Base-by-base conservation (phyloP, 2,329 filamentous ascomycete genomes). In the Pyrenophora teres region DNA sequence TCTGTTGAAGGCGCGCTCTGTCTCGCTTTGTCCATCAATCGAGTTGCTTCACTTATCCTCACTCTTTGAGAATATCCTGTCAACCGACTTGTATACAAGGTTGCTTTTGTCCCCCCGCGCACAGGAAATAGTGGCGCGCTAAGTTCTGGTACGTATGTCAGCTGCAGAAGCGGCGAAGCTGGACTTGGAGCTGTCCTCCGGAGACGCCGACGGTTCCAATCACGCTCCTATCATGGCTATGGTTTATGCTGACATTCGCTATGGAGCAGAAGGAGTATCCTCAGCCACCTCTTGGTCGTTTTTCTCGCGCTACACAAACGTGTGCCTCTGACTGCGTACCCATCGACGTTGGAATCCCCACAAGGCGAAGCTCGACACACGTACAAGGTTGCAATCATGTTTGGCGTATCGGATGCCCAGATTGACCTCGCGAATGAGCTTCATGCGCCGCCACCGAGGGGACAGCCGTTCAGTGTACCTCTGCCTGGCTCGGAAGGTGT, bases 391-490 rank as follows among this genome's bases (percentile, higher is more conserved):
- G 40, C 25, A 40, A 56, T 33, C 38, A 74, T 74, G 71, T 73
- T 72, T 36, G 65, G 66, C 35, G 40, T 52, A 7, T 38, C 48
- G 48, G 68, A 70, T 43, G 54, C 62, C 25, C 68, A 70, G 53
- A 38, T 71, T 13, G 59, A 69, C 57, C 65, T 66, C 45, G 72
- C 71, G 6, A 50, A 47, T 10, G 83, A 86, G 70, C 76, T 90
- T 50, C 76, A 80, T 44, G 71, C 77, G 50, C 81, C 83, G 13
- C 90, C 91, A 40, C 86, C 90, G 3, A 83, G 87, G 7, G 91
- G 91, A 59, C 78, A 84, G 41, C 89, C 92, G 1, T 94, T 94
- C 71, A 89, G 88, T 39, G 79, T 96, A 12, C 78, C 90, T 10
- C 66, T 99, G 16, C 87, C 91, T 0, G 89, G 89, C 56, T 87